phyloP scores from a whole-genome alignment of 169 alveolate species.

The Cystoisospora suis region DNA sequence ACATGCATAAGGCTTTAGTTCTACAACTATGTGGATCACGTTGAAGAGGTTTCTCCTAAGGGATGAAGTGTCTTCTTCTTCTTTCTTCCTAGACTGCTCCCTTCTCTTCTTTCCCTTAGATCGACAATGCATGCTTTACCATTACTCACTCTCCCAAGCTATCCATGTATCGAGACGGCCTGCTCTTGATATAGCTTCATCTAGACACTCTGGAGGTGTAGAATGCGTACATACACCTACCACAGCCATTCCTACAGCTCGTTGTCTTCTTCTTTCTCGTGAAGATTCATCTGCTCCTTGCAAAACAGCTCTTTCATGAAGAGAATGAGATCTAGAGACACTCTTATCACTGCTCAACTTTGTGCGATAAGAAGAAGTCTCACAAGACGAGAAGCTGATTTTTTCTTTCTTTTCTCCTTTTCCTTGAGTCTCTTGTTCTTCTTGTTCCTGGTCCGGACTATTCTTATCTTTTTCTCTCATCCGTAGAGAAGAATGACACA shows the following conservation, averaged over 20 bases:
- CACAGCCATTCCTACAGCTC: neutral
- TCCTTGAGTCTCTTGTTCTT: neutral
- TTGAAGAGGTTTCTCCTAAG: too few relatives aligned
- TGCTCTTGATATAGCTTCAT: neutral
- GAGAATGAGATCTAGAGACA: too few relatives aligned
- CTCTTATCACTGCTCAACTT: too few relatives aligned
- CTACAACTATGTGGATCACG: neutral
- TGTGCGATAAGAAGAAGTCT: too few relatives aligned
- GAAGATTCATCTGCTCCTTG: too few relatives aligned
- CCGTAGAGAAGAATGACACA: neutral
- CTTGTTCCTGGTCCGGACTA: neutral
- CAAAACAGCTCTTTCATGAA: too few relatives aligned
- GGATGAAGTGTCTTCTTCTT: too few relatives aligned
- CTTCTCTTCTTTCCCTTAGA: too few relatives aligned
- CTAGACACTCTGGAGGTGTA: neutral
- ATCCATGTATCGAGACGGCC: conserved; percentile 16
- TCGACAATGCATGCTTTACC: too few relatives aligned
- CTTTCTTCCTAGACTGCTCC: too few relatives aligned
- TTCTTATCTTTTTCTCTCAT: neutral
- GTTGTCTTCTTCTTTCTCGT: neutral
- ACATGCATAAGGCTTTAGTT: neutral
- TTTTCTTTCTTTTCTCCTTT: neutral
- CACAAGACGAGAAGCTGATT: too few relatives aligned
- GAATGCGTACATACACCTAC: neutral
- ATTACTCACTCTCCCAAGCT: neutral